A percentile compares a stretch with the other conserved stretches of the same genome.
Evolutionary conservation across 495 filamentous ascomycete species (phyloP).

Genomic region (Peziza echinospora): DNA sequence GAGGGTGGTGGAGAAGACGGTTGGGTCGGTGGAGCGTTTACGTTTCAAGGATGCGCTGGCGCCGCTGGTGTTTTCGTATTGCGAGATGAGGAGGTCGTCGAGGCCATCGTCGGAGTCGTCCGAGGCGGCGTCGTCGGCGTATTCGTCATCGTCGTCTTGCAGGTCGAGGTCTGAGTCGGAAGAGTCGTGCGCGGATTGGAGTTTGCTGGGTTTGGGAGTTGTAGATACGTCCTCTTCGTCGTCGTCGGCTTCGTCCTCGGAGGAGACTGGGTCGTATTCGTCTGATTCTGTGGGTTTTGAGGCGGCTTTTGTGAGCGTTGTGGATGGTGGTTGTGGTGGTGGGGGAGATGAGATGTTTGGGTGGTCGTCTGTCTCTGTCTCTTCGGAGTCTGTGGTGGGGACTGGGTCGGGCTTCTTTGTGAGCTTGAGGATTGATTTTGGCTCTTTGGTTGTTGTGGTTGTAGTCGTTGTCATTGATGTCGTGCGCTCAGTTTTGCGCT

Average conservation of each 20-base stretch:
- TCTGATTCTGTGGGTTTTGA: neutral
- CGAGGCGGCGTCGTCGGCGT: conserved; percentile 9
- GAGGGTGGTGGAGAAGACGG: conserved; percentile 75
- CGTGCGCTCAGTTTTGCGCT: no score
- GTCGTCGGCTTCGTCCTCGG: conserved; percentile 25
- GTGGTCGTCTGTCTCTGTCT: neutral
- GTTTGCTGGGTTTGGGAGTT: no score
- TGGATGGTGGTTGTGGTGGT: neutral
- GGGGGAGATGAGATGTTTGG: neutral
- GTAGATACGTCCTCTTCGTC: conserved; percentile 33
- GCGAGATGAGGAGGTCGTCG: neutral
- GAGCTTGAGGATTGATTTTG: no score
- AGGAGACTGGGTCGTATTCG: neutral
- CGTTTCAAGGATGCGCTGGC: conserved; percentile 24
- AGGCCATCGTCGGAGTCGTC: conserved; percentile 4
- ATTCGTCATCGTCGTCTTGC: conserved; percentile 15
- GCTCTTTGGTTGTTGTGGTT: no score
- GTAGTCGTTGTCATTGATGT: no score
- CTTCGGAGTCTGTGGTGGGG: no score
- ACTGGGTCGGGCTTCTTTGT: no score
- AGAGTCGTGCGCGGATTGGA: no score
- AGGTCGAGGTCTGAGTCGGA: conserved; percentile 13
- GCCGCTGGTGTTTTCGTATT: conserved; percentile 3
- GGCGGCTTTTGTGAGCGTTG: neutral
- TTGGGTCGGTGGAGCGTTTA: conserved; percentile 72